phyloP scores from a whole-genome alignment of 176 grass and related monocot genomes.

The Carex parvula region DNA sequence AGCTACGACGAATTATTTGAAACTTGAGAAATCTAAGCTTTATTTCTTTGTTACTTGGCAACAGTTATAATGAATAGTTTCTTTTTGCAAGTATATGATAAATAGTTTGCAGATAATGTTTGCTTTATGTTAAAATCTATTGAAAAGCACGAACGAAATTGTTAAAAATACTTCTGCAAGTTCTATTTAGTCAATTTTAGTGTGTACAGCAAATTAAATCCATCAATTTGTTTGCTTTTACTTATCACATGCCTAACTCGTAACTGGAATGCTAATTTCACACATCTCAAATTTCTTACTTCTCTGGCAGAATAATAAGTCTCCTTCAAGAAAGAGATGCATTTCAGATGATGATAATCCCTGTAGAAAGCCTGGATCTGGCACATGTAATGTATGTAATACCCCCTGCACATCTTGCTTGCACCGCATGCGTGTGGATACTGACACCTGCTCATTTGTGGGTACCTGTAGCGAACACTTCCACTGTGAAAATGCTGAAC shows the following conservation, averaged over 20 bases:
- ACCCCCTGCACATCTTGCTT: slow-evolving; percentile 26
- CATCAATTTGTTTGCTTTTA: background rate
- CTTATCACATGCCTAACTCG: background rate
- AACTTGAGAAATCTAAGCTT: background rate
- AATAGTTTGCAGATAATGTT: background rate
- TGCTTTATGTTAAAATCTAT: background rate
- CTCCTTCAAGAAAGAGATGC: slow-evolving; percentile 22
- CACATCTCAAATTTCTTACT: slow-evolving; percentile 5
- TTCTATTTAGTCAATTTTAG: slow-evolving; percentile 1
- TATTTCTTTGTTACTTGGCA: background rate
- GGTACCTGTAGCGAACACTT: slow-evolving; percentile 3
- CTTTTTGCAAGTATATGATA: background rate
- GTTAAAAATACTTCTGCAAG: background rate
- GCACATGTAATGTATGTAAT: slow-evolving; percentile 26
- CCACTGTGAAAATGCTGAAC: background rate
- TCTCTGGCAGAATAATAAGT: slow-evolving; percentile 12
- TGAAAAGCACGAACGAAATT: background rate
- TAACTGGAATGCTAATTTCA: background rate
- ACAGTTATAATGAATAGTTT: background rate
- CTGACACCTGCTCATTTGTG: slow-evolving; percentile 16
- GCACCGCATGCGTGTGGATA: slow-evolving; percentile 17
- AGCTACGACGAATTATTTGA: background rate
- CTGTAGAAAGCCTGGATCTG: slow-evolving; percentile 2
- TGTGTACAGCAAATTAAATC: background rate
- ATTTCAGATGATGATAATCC: slow-evolving; percentile 5